phyloP scores from a whole-genome alignment of 495 filamentous ascomycete genomes.

The Daldinia caldariorum region DNA sequence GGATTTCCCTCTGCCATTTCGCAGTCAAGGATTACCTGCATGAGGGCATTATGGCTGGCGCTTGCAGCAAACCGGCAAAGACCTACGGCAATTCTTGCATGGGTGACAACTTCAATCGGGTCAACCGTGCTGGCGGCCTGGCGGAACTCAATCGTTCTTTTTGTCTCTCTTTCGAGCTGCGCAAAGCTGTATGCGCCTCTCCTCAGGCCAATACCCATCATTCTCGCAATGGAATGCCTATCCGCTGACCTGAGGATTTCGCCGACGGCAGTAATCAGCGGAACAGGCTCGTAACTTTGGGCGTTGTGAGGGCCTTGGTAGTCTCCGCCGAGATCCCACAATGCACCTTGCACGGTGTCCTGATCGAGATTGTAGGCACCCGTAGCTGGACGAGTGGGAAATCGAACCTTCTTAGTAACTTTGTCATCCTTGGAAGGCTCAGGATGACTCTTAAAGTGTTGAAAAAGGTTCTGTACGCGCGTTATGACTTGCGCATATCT shows the following conservation, averaged over 20 bases:
- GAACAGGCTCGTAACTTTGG: background rate
- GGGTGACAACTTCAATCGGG: slow-evolving; percentile 21
- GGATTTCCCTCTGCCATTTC: slow-evolving; percentile 14
- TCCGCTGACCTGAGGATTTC: background rate
- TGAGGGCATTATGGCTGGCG: background rate
- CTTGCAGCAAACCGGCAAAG: slow-evolving; percentile 28
- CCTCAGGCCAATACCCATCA: background rate
- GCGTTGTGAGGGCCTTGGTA: no score
- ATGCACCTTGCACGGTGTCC: background rate
- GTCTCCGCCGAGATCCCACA: background rate
- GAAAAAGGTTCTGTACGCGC: background rate
- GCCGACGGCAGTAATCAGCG: background rate
- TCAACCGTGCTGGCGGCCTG: slow-evolving; percentile 30
- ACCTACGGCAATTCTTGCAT: slow-evolving; percentile 22
- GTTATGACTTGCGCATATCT: background rate
- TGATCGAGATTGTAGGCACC: background rate
- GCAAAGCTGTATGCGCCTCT: slow-evolving; percentile 25
- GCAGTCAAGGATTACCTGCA: slow-evolving; percentile 13
- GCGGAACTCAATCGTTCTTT: slow-evolving; percentile 43
- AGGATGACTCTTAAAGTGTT: background rate
- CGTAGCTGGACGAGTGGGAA: background rate
- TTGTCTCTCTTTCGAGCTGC: rapidly evolving
- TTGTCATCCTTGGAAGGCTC: background rate
- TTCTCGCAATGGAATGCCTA: slow-evolving; percentile 2
- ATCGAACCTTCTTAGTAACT: background rate